These are phyloP conservation scores for Fusarium decemcellulare DNA, from an alignment of 2,329 filamentous ascomycete species.

Conservation along the genomic window DNA sequence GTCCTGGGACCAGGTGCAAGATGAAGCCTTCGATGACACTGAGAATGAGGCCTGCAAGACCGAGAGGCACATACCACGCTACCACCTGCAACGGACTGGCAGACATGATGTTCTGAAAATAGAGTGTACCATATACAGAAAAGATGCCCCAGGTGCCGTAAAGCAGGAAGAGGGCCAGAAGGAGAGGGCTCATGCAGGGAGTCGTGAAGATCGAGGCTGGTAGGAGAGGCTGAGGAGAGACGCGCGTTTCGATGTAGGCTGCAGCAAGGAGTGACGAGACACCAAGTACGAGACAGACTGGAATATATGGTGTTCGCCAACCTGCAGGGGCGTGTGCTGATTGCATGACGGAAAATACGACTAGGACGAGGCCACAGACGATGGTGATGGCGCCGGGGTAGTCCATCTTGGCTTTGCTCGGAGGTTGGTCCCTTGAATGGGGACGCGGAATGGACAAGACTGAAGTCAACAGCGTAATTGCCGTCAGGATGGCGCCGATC, in stretches of 20 bases:
- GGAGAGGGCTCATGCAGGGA: constrained; percentile 11
- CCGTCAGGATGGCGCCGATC: constrained; percentile 10
- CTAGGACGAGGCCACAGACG: constrained; percentile 6
- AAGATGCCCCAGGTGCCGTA: constrained; percentile 18
- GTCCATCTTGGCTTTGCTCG: constrained; percentile 5
- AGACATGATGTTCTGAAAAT: constrained; percentile 5
- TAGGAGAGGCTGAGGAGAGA: not conserved
- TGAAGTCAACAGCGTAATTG: not conserved
- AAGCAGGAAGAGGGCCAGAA: constrained; percentile 7
- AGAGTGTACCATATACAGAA: constrained; percentile 9
- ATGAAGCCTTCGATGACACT: constrained; percentile 10
- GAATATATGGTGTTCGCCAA: constrained; percentile 12
- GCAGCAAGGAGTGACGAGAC: not conserved
- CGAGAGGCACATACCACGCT: constrained; percentile 12
- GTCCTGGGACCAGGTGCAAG: constrained; percentile 8
- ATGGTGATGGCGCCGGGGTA: constrained; percentile 8
- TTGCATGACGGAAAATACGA: constrained; percentile 13
- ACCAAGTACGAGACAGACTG: not conserved
- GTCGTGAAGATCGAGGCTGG: constrained; percentile 2
- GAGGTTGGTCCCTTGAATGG: not conserved
- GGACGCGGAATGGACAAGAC: constrained; percentile 4
- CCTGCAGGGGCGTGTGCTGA: constrained; percentile 9
- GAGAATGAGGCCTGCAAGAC: constrained; percentile 9
- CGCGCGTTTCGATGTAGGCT: constrained; percentile 1
- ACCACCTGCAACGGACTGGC: not conserved